phyloP scores from a whole-genome alignment of 495 filamentous ascomycete genomes.

The Letharia lupina region DNA sequence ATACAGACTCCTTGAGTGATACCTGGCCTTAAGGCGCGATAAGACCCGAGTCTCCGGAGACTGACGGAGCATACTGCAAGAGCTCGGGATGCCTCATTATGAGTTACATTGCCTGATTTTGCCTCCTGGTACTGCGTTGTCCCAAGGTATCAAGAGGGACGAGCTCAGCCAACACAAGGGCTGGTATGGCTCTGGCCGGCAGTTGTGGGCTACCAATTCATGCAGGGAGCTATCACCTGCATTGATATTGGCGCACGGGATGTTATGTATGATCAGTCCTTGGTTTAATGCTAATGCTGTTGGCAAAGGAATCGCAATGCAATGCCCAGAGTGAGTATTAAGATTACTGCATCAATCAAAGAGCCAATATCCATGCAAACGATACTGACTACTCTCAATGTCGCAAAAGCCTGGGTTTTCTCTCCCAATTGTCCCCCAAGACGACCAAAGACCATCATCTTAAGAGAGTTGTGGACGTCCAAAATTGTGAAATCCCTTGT shows the following conservation, averaged over 20 bases:
- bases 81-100: neutral
- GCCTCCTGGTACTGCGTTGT: neutral
- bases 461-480: neutral
- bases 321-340: neutral
- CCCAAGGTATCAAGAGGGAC: neutral
- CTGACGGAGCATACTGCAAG: neutral
- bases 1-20: neutral
- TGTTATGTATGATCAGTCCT: neutral
- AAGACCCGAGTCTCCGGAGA: neutral
- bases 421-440: neutral
- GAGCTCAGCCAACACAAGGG: neutral
- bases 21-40: neutral
- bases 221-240: neutral
- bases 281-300: neutral
- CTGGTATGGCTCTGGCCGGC: neutral
- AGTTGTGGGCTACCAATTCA: neutral
- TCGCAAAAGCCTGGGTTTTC: neutral
- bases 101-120: neutral
- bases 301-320: neutral
- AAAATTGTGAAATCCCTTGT: neutral
- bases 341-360: neutral
- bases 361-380: neutral
- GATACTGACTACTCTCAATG: neutral
- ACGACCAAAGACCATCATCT: neutral
- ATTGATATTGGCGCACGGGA: neutral